A percentile compares a stretch with the other conserved stretches of the same genome.
Evolutionary conservation across 805 yeast genomes (phyloP).

Genomic region (Helenozyma baotianmanensis): DNA sequence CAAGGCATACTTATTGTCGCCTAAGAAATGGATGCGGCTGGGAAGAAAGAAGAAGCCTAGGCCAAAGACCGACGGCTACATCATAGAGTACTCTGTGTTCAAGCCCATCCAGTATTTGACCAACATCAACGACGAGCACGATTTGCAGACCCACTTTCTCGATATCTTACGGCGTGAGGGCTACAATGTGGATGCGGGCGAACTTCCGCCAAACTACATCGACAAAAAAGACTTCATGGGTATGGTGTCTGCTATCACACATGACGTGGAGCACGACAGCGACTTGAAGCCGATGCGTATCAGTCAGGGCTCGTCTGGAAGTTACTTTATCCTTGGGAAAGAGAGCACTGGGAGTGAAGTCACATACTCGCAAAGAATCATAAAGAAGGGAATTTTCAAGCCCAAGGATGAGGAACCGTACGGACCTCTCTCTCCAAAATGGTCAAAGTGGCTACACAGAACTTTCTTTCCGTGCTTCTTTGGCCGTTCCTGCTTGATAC

Average conservation of each 20-base stretch:
- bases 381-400: conserved; percentile 59
- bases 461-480: conserved; percentile 74
- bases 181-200: conserved; percentile 7
- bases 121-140: conserved; percentile 15
- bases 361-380: conserved; percentile 6
- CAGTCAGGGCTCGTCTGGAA: conserved; percentile 65
- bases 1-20: conserved; percentile 20
- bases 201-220: conserved; percentile 21
- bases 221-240: conserved; percentile 27
- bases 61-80: conserved; percentile 20
- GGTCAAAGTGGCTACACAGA: conserved; percentile 77
- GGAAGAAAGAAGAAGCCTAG: conserved; percentile 10
- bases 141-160: conserved; percentile 13
- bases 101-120: conserved; percentile 25
- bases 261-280: conserved; percentile 38
- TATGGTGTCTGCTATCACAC: conserved; percentile 40
- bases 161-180: conserved; percentile 9
- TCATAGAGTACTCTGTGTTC: conserved; percentile 55
- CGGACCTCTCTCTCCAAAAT: conserved; percentile 72
- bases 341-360: neutral
- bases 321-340: conserved; percentile 47
- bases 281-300: conserved; percentile 50
- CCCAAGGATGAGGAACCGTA: conserved; percentile 81
- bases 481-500: conserved; percentile 68
- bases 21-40: conserved; percentile 23